A percentile compares a stretch with the other conserved stretches of the same genome.
Evolutionary conservation across 164 flowering plant species (phyloP).

Genomic region (Chimonanthus salicifolius): DNA sequence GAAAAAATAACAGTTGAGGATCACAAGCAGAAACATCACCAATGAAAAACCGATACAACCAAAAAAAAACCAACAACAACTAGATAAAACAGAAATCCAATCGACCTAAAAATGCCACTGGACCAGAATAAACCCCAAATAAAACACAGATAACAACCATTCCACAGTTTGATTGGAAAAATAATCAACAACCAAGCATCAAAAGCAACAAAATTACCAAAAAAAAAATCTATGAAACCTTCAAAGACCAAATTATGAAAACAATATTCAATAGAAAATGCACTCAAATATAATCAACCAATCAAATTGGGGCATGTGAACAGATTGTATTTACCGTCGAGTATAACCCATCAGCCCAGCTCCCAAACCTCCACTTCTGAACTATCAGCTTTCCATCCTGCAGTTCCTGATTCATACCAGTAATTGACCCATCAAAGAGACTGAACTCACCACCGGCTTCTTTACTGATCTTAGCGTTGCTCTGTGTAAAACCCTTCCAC

Average conservation of each 20-base stretch:
- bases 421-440: conserved; percentile 87
- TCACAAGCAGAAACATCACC: too few species aligned
- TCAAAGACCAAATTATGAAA: not conserved
- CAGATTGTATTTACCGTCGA: conserved; percentile 48
- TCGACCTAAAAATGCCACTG: too few species aligned
- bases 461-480: conserved; percentile 91
- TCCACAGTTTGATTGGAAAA: too few species aligned
- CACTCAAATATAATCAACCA: not conserved
- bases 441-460: conserved; percentile 84
- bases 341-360: conserved; percentile 81
- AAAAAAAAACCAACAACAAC: too few species aligned
- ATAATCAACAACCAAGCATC: not conserved
- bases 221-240: too few species aligned
- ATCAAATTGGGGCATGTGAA: not conserved
- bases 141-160: not conserved
- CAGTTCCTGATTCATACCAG: conserved; percentile 77
- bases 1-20: too few species aligned
- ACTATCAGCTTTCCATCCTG: conserved; percentile 85
- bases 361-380: conserved; percentile 93
- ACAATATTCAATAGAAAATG: not conserved
- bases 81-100: too few species aligned
- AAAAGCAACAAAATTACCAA: not conserved
- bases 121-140: not conserved
- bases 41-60: too few species aligned
- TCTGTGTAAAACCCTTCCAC: conserved; percentile 98